Base-by-base conservation (phyloP, 225 moss, liverwort and hornwort genomes). In the Physcomitrium patens region DNA sequence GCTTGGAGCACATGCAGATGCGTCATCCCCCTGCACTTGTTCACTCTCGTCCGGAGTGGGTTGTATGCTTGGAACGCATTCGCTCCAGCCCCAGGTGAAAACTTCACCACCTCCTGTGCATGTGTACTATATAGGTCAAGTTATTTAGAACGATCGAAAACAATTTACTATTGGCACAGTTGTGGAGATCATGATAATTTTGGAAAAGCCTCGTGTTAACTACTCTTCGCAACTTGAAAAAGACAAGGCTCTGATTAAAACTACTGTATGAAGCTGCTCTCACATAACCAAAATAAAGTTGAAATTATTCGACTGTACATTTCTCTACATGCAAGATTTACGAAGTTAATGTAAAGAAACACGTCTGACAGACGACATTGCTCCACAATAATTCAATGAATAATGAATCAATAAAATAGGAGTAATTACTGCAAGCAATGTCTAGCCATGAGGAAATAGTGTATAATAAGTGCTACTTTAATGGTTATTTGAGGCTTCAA, bases 1-100 rank as follows among this genome's bases (percentile, higher is more conserved):
- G 62, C 60, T 82, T 42, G 79, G 85, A 48, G 77, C 72, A 55
- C 65, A 77, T 54, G 56, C 68, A 27, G 81, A 78, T 13, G 24
- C 18, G 11, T 83, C 86, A 4, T 81, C 83, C 60, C 73, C 83
- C 8, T 70, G 85, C 62, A 58, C 59, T 43, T 80, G 82, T 10
- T 80, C 87, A 57, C 64, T 82, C 74, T 90, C 90, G 49, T 84
- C 85, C 66, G 58, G 55, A 59, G 67, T 83, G 11, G 72, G 20
- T 77, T 85, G 93, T 28, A 86, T 83, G 55, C 71, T 91, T 18
- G 94, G 97, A 67, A 87, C 89, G 68, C 92, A 91, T 68, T 90
- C 87, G 69, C 89, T 95, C 97, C 97, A 99, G 73, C 97, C 97
- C 97, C 97, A 99, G 5, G 91, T 90, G 69, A 69, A 99, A 14